Evolutionary conservation across 768 basidiomycete species (phyloP), one percentile per base, ranked within the genome.

Genomic region (Naganishia vishniacii): DNA sequence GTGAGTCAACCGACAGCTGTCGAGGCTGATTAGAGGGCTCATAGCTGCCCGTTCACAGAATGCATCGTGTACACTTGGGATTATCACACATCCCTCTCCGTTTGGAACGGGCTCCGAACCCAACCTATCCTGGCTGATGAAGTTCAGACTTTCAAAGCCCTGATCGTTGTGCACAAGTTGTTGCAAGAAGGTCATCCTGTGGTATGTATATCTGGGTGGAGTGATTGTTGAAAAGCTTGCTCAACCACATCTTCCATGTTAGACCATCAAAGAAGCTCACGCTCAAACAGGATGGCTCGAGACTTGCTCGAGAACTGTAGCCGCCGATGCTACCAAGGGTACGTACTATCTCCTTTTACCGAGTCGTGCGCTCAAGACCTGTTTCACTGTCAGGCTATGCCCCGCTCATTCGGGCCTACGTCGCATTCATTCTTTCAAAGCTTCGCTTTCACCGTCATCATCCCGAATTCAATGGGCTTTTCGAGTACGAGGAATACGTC

Each of bases 41-140:
- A 64, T 71, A 16, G 41, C 51, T 2, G 13, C 18, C 25, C 13
- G 9, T n/a, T 13, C 9, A 11, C 77, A 98, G 94, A 97, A 81
- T 91, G 89, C 72, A 97, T 99, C 75, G 90, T 98, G 26, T 99
- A 92, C 78, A 98, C 95, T 7, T 97, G 93, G 93, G 95, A 99
- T 78, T 98, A 98, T 73, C 93, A 97, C 72, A 89, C 92, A 20
- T 97, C 93, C 37, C 86, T 90, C 70, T 93, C 93, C 6, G 97
- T 98, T 76, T 99, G 95, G 95, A 91, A 90, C 70, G 91, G 91
- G 29, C 82, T 99, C 7, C 84, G 95, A 31, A 95, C 98, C 1
- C 94, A 97, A 68, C 95, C 95, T 44, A 95, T 99, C 71, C 80
- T 99, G 28, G 85, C 92, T 4, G 95, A 99, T 77, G 95, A 99